A percentile compares a stretch with the other conserved stretches of the same genome.
These are phyloP conservation scores for Gossypium gossypioides DNA, from an alignment of 441 rosid species.

Conservation along the genomic window DNA sequence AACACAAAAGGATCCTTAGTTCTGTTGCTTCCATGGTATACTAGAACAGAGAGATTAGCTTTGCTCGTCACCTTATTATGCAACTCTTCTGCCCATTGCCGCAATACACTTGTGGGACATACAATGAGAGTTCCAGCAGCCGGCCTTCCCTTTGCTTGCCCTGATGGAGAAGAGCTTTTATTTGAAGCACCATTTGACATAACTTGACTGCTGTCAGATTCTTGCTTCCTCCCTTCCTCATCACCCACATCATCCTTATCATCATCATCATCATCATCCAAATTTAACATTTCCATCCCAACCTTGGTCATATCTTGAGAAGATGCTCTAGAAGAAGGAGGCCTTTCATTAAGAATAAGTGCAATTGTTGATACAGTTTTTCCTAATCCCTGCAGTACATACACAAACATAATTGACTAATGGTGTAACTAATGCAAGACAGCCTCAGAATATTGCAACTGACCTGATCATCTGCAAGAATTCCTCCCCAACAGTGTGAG, in stretches of 20 bases:
- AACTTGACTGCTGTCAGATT: constrained; percentile 23
- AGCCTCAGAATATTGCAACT: constrained; percentile 19
- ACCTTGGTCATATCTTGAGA: constrained; percentile 29
- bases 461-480: constrained; percentile 99
- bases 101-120: constrained; percentile 92
- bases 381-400: constrained; percentile 70
- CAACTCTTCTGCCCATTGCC: constrained; percentile 91
- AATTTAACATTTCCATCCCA: constrained; percentile 53
- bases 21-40: constrained; percentile 77
- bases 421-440: constrained; percentile 10
- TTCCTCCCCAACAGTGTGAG: constrained; percentile 76
- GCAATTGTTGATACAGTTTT: constrained; percentile 94
- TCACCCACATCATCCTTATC: constrained; percentile 23
- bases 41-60: constrained; percentile 62
- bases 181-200: constrained; percentile 14
- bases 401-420: not conserved
- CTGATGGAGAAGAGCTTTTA: constrained; percentile 21
- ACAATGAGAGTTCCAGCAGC: constrained; percentile 93
- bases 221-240: constrained; percentile 27
- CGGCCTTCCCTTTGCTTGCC: constrained; percentile 59
- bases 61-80: constrained; percentile 57
- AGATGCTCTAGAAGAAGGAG: constrained; percentile 36
- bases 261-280: constrained; percentile 39
- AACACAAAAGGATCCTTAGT: constrained; percentile 71
- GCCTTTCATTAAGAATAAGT: constrained; percentile 79